A percentile compares a stretch with the other conserved stretches of the same genome.
Conservation (phyloP, 164 flowering plant genomes). For the Hamamelis virginiana region DNA sequence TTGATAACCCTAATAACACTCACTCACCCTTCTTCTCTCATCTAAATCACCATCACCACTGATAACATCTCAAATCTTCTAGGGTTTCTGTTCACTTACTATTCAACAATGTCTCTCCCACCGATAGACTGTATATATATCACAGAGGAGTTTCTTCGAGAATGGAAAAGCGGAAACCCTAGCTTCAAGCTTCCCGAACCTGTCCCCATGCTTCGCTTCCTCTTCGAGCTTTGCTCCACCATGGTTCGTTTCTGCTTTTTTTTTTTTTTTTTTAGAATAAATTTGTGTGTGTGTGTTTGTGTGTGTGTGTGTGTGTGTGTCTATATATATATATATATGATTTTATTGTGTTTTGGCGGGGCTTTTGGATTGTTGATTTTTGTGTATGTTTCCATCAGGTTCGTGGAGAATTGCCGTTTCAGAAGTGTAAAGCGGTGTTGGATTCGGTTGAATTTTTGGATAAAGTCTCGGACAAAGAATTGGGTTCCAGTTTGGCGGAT, state of each 20-base stretch:
- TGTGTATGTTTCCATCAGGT: constrained; percentile 42
- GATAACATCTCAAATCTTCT: not conserved
- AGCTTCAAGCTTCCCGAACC: constrained; percentile 49
- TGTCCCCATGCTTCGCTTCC: constrained; percentile 71
- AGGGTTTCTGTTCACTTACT: constrained; percentile 6
- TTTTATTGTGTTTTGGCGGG: not conserved
- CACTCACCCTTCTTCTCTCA: not conserved
- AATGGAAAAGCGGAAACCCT: constrained; percentile 60
- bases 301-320: not conserved
- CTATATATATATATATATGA: not conserved
- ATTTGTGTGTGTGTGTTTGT: not conserved
- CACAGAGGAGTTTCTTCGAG: constrained; percentile 64
- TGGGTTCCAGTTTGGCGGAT: constrained; percentile 79
- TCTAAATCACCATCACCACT: not conserved
- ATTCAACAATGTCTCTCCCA: constrained; percentile 56
- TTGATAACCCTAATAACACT: not conserved
- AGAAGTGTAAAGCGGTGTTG: constrained; percentile 71
- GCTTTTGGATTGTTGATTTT: not conserved
- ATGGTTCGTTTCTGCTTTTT: constrained; percentile 38
- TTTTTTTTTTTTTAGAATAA: not conserved
- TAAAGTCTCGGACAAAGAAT: constrained; percentile 40
- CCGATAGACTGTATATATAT: constrained; percentile 58
- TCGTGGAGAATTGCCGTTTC: constrained; percentile 74
- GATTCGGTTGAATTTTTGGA: constrained; percentile 73
- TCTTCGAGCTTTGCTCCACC: constrained; percentile 82